These are phyloP conservation scores for Trypanosoma vivax DNA, from an alignment of 208 protist species.

Conservation along the genomic window DNA sequence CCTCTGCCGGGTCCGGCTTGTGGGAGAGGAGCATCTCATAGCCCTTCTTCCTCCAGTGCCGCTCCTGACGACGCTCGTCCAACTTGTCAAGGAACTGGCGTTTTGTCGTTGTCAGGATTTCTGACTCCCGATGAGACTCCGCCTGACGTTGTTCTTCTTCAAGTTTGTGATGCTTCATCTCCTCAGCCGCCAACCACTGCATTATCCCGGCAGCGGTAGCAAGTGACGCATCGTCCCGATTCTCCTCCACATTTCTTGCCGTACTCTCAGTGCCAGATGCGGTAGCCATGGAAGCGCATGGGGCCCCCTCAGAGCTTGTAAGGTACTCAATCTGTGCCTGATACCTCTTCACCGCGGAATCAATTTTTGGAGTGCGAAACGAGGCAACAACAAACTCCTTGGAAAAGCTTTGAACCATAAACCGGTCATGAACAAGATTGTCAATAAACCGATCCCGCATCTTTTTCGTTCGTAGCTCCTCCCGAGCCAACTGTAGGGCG, in stretches of 20 bases:
- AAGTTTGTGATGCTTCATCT: background rate
- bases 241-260: background rate
- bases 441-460: slow-evolving; percentile 84
- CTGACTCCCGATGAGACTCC: background rate
- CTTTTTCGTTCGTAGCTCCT: slow-evolving; percentile 82
- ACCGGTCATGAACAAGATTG: slow-evolving; percentile 87
- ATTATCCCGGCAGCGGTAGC: slow-evolving; percentile 3
- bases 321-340: slow-evolving; percentile 59
- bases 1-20: slow-evolving; percentile 75
- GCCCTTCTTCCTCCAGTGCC: slow-evolving; percentile 52
- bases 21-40: slow-evolving; percentile 54
- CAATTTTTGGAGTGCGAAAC: slow-evolving; percentile 82
- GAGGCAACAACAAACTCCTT: slow-evolving; percentile 70
- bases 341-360: slow-evolving; percentile 28
- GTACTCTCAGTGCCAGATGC: no score
- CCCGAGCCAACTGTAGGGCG: slow-evolving; percentile 75
- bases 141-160: slow-evolving; percentile 1
- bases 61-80: slow-evolving; percentile 76
- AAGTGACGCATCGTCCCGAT: background rate
- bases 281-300: slow-evolving; percentile 6
- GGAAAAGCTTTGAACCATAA: slow-evolving; percentile 80
- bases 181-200: slow-evolving; percentile 1
- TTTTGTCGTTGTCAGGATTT: slow-evolving; percentile 53
- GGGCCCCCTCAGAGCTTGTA: slow-evolving; percentile 28
- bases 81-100: slow-evolving; percentile 86